Evolutionary conservation across 164 flowering plant species (phyloP).

Genomic region (Stephania yunnanensis): DNA sequence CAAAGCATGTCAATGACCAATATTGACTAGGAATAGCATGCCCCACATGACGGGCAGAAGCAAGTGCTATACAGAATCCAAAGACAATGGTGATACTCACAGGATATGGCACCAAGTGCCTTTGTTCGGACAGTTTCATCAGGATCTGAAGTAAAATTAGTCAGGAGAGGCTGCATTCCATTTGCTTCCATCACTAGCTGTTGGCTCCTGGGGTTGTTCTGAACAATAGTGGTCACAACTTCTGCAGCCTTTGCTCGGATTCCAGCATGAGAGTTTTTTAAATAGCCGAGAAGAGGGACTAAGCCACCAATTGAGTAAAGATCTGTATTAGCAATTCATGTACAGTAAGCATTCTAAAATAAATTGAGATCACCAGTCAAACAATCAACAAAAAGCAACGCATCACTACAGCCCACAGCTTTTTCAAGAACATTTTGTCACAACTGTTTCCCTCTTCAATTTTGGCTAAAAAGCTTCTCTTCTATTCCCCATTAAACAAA

Average conservation of each 20-base stretch:
- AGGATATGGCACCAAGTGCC: constrained; percentile 95
- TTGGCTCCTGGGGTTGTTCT: constrained; percentile 88
- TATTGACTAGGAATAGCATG: not conserved
- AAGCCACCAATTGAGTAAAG: constrained; percentile 91
- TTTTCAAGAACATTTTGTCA: no score
- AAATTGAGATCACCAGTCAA: no score
- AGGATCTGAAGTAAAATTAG: constrained; percentile 74
- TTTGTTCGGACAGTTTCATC: constrained; percentile 71
- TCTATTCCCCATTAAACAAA: no score
- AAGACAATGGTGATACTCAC: constrained; percentile 34
- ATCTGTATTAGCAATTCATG: constrained; percentile 51
- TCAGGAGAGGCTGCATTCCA: constrained; percentile 72
- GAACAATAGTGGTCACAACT: constrained; percentile 86
- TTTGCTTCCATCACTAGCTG: constrained; percentile 97
- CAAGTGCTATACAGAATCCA: not conserved
- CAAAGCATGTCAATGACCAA: not conserved
- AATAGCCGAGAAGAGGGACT: constrained; percentile 66
- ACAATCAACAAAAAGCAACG: no score
- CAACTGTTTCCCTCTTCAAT: no score
- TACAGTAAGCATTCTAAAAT: no score
- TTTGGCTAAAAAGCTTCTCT: no score
- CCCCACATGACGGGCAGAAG: not conserved
- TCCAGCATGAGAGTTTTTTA: constrained; percentile 67
- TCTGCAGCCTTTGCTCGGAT: constrained; percentile 94
- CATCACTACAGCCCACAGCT: no score